A percentile compares a stretch with the other conserved stretches of the same genome.
Evolutionary conservation across 441 rosid genomes (phyloP).

Genomic region (Francoa sonchifolia): DNA sequence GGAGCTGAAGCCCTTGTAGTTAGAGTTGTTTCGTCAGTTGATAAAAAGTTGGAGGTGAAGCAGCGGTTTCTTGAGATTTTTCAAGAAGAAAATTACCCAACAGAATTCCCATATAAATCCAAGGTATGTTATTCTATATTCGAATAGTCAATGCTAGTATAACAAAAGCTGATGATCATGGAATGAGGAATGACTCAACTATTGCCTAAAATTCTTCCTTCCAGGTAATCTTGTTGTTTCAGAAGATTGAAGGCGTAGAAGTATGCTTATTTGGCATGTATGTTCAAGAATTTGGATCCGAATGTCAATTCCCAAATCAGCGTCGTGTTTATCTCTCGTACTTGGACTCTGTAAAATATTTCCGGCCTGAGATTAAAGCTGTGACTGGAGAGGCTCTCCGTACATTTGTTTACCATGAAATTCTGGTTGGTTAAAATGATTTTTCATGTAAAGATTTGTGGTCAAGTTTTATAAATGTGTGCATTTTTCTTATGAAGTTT

Average conservation of each 20-base stretch:
- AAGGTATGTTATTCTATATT: conserved; percentile 51
- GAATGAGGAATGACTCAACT: background rate
- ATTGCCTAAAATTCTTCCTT: conserved; percentile 15
- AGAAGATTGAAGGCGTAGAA: conserved; percentile 99
- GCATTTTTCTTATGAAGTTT: too few species aligned
- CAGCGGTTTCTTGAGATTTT: conserved; percentile 86
- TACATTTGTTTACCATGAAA: conserved; percentile 95
- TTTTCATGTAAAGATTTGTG: too few species aligned
- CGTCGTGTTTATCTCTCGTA: conserved; percentile 49
- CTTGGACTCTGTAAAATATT: conserved; percentile 35
- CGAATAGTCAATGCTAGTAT: too few species aligned
- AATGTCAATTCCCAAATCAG: conserved; percentile 32
- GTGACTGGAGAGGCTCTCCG: conserved; percentile 96
- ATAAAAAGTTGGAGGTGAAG: conserved; percentile 97
- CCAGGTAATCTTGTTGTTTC: conserved; percentile 90
- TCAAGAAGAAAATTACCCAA: conserved; percentile 83
- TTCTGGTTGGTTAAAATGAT: conserved; percentile 37
- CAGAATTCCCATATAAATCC: conserved; percentile 90
- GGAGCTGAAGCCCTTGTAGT: conserved; percentile 93
- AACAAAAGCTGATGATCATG: too few species aligned
- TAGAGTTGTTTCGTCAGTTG: conserved; percentile 98
- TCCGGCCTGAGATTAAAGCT: conserved; percentile 92
- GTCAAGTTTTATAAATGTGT: too few species aligned
- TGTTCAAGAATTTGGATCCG: conserved; percentile 34
- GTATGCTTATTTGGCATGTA: conserved; percentile 99